Evolutionary conservation across 2,329 filamentous ascomycete genomes (phyloP).

Genomic region (Sporothrix schenckii): DNA sequence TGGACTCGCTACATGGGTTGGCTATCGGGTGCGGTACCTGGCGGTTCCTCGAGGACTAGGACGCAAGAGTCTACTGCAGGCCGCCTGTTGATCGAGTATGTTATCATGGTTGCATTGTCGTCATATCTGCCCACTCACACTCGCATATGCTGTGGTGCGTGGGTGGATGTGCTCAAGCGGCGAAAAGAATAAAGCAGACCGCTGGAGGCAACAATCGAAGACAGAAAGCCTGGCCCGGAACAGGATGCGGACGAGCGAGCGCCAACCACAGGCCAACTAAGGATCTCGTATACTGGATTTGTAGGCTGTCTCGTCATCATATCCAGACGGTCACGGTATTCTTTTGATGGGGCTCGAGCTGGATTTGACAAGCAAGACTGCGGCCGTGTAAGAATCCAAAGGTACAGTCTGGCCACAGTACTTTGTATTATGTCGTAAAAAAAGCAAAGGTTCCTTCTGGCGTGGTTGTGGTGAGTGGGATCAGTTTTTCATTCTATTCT

Average conservation of each 20-base stretch:
- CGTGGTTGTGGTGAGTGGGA: constrained; percentile 10
- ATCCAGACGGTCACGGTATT: constrained; percentile 3
- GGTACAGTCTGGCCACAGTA: neutral
- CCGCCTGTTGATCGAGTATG: neutral
- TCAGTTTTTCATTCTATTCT: neutral
- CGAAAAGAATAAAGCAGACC: neutral
- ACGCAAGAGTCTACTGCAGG: neutral
- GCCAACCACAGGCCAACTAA: neutral
- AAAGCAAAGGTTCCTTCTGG: constrained; percentile 20
- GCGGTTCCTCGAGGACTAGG: constrained; percentile 21
- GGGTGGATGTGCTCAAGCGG: constrained; percentile 23
- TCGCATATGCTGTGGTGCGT: constrained; percentile 6
- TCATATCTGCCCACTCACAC: constrained; percentile 4
- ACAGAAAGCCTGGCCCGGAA: neutral
- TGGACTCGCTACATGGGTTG: neutral
- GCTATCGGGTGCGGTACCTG: constrained; percentile 26
- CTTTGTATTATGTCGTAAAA: neutral
- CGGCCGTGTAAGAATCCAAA: neutral
- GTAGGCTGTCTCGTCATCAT: neutral
- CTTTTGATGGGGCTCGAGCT: neutral
- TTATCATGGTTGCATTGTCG: neutral
- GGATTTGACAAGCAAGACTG: neutral
- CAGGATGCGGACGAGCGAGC: constrained; percentile 14
- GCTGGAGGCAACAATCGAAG: constrained; percentile 1
- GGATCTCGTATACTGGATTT: neutral